A percentile compares a stretch with the other conserved stretches of the same genome.
Conservation (phyloP, 2,329 filamentous ascomycete species). For the Colletotrichum aenigma region DNA sequence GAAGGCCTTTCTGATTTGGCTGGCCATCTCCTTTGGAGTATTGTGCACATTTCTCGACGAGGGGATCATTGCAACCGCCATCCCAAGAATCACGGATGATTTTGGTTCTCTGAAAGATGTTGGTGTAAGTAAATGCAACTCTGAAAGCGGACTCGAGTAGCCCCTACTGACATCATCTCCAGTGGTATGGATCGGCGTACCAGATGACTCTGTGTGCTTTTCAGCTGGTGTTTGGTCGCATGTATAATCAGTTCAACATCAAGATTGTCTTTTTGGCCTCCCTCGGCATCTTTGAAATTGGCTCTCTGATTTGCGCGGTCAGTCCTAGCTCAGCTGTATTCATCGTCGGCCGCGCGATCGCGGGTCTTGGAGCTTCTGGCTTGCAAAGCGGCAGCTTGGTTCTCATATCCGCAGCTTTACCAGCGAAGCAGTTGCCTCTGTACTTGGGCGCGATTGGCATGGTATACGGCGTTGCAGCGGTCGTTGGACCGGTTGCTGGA, state of each 20-base stretch:
- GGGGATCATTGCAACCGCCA: conserved; percentile 39
- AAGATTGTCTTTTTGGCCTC: conserved; percentile 31
- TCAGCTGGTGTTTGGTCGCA: conserved; percentile 31
- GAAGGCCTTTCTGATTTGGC: conserved; percentile 1
- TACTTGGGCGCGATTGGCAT: conserved; percentile 7
- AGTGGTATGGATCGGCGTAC: conserved; percentile 35
- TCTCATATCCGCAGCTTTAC: conserved; percentile 6
- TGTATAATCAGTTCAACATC: conserved; percentile 32
- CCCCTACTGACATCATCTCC: neutral
- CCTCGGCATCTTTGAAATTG: conserved; percentile 33
- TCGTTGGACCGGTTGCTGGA: neutral
- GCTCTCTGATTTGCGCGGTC: conserved; percentile 37
- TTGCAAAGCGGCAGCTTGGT: conserved; percentile 8
- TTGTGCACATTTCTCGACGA: conserved; percentile 6
- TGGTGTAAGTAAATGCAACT: conserved; percentile 27
- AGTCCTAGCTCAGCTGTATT: conserved; percentile 37
- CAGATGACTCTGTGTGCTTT: conserved; percentile 27
- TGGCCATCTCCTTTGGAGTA: neutral
- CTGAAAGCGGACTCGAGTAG: no score
- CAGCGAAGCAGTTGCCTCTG: neutral
- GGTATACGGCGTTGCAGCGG: conserved; percentile 9
- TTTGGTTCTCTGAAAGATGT: conserved; percentile 46
- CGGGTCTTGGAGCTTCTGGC: conserved; percentile 37
- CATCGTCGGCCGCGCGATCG: conserved; percentile 40
- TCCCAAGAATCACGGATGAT: conserved; percentile 35